These are phyloP conservation scores for Naganishia friedmannii DNA, from an alignment of 768 basidiomycete species.

Conservation along the genomic window DNA sequence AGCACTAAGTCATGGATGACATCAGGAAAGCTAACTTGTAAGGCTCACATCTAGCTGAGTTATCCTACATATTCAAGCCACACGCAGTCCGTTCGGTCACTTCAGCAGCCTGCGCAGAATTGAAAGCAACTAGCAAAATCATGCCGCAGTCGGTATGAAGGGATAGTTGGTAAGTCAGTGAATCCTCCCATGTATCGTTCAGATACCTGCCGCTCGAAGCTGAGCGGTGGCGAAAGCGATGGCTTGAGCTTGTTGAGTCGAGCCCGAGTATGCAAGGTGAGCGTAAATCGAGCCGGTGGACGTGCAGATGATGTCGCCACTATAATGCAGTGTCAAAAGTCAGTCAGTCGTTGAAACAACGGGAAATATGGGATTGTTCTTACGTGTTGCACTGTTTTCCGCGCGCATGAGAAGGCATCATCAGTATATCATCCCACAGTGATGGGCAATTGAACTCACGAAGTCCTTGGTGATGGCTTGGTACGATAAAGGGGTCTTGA, in stretches of 20 bases:
- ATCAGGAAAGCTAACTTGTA: no score
- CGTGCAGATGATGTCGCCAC: constrained; percentile 24
- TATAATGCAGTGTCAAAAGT: neutral
- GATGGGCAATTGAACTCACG: neutral
- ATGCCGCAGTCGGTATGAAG: no score
- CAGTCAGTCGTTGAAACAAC: no score
- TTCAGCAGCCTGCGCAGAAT: no score
- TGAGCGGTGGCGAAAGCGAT: constrained; percentile 14
- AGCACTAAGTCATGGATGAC: no score
- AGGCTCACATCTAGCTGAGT: no score
- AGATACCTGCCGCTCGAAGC: constrained; percentile 12
- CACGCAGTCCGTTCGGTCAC: no score
- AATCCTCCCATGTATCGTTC: neutral
- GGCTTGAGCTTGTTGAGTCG: constrained; percentile 2
- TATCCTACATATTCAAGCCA: no score
- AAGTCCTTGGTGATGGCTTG: constrained; percentile 7
- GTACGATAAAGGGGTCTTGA: constrained; percentile 1
- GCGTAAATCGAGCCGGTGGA: constrained; percentile 10
- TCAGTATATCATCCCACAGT: no score
- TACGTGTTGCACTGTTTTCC: constrained; percentile 12
- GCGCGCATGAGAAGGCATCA: neutral
- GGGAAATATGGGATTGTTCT: neutral
- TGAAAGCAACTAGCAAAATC: no score
- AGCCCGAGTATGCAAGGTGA: constrained; percentile 19
- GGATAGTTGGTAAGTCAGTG: no score